Conservation (phyloP, 148 eudicot species). For the Arctostaphylos glauca region DNA sequence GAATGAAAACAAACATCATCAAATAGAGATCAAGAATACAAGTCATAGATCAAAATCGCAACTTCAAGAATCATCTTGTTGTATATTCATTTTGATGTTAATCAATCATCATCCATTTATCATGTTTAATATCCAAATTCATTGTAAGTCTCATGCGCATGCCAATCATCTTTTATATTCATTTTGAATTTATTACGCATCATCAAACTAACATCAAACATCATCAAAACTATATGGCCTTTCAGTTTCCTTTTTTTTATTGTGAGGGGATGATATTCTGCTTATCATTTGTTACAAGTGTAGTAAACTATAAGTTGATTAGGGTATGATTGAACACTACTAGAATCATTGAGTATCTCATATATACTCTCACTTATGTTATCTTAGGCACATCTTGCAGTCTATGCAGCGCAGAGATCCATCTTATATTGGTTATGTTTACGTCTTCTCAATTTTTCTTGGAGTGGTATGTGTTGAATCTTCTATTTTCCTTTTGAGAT, state of each 20-base stretch:
- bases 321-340: background rate
- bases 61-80: too few species aligned
- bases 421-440: slow-evolving; percentile 85
- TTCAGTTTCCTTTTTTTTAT: background rate
- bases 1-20: too few species aligned
- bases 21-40: too few species aligned
- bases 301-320: background rate
- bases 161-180: too few species aligned
- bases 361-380: background rate
- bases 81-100: too few species aligned
- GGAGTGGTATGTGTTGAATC: slow-evolving; percentile 79
- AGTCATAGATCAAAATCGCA: too few species aligned
- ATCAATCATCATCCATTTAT: too few species aligned
- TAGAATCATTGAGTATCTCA: background rate
- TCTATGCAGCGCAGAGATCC: slow-evolving; percentile 96
- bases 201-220: too few species aligned
- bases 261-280: background rate
- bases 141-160: too few species aligned
- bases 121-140: too few species aligned
- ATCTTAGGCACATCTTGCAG: slow-evolving; percentile 40
- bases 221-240: too few species aligned
- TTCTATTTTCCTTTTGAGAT: slow-evolving; percentile 6
- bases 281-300: background rate
- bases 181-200: too few species aligned
- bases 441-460: slow-evolving; percentile 81